Base-by-base conservation (phyloP, 208 protist genomes). In the Naegleria lovaniensis region DNA sequence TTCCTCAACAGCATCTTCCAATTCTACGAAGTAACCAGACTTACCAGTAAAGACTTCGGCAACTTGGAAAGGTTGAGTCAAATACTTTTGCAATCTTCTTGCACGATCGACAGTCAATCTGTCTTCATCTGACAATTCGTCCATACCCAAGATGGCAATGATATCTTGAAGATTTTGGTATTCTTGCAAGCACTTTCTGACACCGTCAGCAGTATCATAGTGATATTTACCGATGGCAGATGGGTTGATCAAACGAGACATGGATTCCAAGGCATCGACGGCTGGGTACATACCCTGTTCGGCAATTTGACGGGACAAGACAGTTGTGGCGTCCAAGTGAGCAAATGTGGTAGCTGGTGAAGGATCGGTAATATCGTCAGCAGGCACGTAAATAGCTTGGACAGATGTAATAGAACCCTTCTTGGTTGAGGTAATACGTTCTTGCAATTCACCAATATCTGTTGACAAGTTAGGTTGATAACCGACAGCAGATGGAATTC, bases 61-160 rank as follows among this genome's bases (percentile, higher is more conserved):
- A 39, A 99, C 97, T 92, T 96, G 93, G 97, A 99, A 99, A 90
- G 98, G 98, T 96, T 99, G 98, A 36, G 98, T 99, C 75, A 99
- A 94, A 97, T 99, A 99, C 89, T 95, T 94, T 95, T 97, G 95
- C 79, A 98, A 95, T 94, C 97, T 98, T 93, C 97, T 97, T 33
- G 98, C 98, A 92, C 98, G 97, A 92, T 96, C 96, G 86, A 99
- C 97, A 75, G 96, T 97, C 13, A 98, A 93, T 95, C 98, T 99
- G 95, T 99, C 98, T 87, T 99, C 98, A 95, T 99, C 98, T 90
- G 95, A 98, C 87, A 99, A 94, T 96, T 99, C 98, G 90, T 99
- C 98, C 96, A 99, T 99, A 96, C 98, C 98, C 29, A 99, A 95
- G 96, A 99, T 99, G 90, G 98, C 98, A 97, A 99, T 99, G 94